Conservation (phyloP, 2,329 filamentous ascomycete species). For the Cryphonectria parasitica region DNA sequence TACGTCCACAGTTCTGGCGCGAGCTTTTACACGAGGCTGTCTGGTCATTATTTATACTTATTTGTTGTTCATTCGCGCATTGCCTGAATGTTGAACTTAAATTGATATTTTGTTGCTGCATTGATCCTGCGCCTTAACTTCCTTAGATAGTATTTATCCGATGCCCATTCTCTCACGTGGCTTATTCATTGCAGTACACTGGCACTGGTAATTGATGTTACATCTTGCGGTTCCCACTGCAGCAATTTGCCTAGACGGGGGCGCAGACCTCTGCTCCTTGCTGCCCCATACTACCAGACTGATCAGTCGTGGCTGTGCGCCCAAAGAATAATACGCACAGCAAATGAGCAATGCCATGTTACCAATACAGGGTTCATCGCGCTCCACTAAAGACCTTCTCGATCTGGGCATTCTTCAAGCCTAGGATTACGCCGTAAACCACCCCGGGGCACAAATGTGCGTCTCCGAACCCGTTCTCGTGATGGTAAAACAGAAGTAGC, state of each 20-base stretch:
- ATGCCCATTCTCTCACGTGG: not conserved
- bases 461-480: too few relatives aligned
- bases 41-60: not conserved
- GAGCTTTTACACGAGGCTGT: not conserved
- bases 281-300: not conserved
- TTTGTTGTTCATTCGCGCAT: not conserved
- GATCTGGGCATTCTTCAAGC: too few relatives aligned
- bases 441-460: too few relatives aligned
- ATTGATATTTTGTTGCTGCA: not conserved
- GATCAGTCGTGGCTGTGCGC: not conserved
- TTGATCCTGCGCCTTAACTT: not conserved
- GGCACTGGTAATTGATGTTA: not conserved
- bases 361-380: not conserved
- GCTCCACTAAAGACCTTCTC: too few relatives aligned
- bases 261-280: not conserved
- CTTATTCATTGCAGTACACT: not conserved
- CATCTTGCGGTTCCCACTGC: not conserved
- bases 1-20: too few relatives aligned
- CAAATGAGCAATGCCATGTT: not conserved
- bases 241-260: not conserved
- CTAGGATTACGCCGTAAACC: too few relatives aligned
- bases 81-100: not conserved
- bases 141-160: not conserved
- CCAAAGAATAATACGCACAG: not conserved
- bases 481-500: too few relatives aligned